Evolutionary conservation across 2,329 filamentous ascomycete genomes (phyloP).

Genomic region (Aspergillus fructus): DNA sequence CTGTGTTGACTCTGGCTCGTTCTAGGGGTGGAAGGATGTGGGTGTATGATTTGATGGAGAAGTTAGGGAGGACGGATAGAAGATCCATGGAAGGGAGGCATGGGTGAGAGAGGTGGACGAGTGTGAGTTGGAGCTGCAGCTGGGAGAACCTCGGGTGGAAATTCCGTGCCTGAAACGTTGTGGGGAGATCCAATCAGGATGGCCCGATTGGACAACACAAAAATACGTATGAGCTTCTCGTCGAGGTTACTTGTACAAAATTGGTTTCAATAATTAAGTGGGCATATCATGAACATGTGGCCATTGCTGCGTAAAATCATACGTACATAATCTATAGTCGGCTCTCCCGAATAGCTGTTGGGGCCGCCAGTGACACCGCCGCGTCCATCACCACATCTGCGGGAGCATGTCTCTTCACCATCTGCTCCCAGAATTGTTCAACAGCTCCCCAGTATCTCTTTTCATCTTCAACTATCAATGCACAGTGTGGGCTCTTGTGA

Average conservation of each 20-base stretch:
- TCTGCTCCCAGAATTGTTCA: conserved; percentile 9
- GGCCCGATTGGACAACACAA: background rate
- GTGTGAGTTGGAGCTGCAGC: background rate
- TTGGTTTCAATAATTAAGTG: background rate
- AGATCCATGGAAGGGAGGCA: conserved; percentile 60
- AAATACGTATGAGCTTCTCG: background rate
- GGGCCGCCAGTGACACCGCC: background rate
- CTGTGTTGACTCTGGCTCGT: conserved; percentile 71
- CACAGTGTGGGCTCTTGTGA: conserved; percentile 12
- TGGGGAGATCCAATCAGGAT: background rate
- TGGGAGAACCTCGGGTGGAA: background rate
- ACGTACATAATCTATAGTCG: conserved; percentile 1
- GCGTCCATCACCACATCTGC: background rate
- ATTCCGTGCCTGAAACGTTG: no score
- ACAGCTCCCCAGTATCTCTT: conserved; percentile 13
- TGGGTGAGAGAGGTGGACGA: background rate
- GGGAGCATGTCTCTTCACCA: background rate
- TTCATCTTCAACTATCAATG: conserved; percentile 15
- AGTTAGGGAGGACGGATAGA: conserved; percentile 75
- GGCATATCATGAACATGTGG: background rate
- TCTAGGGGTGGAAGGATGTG: conserved; percentile 79
- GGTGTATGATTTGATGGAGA: conserved; percentile 68
- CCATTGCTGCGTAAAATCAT: background rate
- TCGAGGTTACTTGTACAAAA: background rate
- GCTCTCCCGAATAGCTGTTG: background rate